Conservation (phyloP, 345 rosid genomes). For the Aquilaria sinensis region DNA sequence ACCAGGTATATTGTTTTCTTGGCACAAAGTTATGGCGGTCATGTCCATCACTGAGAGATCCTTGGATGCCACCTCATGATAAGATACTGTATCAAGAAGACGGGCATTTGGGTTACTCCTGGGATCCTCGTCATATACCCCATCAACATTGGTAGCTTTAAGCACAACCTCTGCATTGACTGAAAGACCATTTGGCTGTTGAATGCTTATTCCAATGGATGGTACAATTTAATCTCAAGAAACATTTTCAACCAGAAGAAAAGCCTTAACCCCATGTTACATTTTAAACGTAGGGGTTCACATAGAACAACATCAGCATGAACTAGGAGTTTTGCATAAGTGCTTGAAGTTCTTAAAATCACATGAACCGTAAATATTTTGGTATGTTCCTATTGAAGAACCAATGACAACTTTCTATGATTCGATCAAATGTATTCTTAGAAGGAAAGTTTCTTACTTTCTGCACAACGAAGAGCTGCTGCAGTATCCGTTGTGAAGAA, state of each 20-base stretch:
- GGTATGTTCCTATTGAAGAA: neutral
- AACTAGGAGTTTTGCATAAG: too few species aligned
- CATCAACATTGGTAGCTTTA: conserved; percentile 94
- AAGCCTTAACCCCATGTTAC: too few species aligned
- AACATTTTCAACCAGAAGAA: too few species aligned
- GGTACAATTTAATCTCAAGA: too few species aligned
- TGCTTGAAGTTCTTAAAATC: too few species aligned
- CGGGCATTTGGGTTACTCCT: conserved; percentile 71
- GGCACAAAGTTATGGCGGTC: conserved; percentile 95
- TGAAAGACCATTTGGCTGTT: conserved; percentile 12
- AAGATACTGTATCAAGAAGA: conserved; percentile 68
- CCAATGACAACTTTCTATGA: neutral
- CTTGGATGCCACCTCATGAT: conserved; percentile 80
- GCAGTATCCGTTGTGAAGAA: conserved; percentile 98
- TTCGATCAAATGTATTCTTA: neutral
- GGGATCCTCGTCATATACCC: conserved; percentile 87
- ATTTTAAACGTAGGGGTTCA: too few species aligned
- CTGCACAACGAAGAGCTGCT: conserved; percentile 95
- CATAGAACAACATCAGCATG: too few species aligned
- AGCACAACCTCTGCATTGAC: conserved; percentile 93
- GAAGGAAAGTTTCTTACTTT: conserved; percentile 48
- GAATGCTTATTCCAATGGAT: too few species aligned
- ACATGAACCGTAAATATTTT: neutral
- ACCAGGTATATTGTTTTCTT: conserved; percentile 97
- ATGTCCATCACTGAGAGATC: conserved; percentile 97